Conservation (phyloP, 805 yeast genomes). For the Starmerella stigmatis region DNA sequence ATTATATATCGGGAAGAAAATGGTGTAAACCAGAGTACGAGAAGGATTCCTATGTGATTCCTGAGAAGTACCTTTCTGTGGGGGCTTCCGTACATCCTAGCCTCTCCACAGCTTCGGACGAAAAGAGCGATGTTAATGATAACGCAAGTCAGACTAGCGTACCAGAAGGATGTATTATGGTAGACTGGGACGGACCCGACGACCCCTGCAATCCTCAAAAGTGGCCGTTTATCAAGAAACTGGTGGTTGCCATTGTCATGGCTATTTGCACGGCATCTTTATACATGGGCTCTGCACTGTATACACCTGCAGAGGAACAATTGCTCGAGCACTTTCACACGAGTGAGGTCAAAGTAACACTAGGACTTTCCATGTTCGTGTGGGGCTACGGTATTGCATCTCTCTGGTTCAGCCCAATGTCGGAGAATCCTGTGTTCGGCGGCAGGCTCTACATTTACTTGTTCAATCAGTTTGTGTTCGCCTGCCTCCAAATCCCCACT, state of each 20-base stretch:
- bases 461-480: constrained; percentile 38
- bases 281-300: constrained; percentile 51
- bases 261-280: constrained; percentile 42
- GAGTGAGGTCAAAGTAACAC: constrained; percentile 36
- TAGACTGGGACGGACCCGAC: constrained; percentile 29
- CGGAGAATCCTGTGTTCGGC: constrained; percentile 37
- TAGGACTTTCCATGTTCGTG: constrained; percentile 47
- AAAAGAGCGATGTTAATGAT: too few relatives aligned
- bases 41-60: background rate
- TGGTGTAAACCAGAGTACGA: constrained; percentile 1
- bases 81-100: background rate
- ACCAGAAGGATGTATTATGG: constrained; percentile 16
- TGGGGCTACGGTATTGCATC: constrained; percentile 55
- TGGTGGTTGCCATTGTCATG: constrained; percentile 33
- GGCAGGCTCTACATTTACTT: constrained; percentile 44
- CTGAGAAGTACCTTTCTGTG: background rate
- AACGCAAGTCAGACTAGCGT: too few relatives aligned
- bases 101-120: too few relatives aligned
- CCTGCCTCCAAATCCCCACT: constrained; percentile 46
- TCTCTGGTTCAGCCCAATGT: constrained; percentile 44
- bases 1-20: background rate
- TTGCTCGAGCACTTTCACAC: constrained; percentile 36
- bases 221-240: constrained; percentile 41
- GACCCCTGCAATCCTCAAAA: constrained; percentile 40
- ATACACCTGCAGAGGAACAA: constrained; percentile 43